phyloP scores from a whole-genome alignment of 2,329 filamentous ascomycete species.

The Fusarium annulatum region DNA sequence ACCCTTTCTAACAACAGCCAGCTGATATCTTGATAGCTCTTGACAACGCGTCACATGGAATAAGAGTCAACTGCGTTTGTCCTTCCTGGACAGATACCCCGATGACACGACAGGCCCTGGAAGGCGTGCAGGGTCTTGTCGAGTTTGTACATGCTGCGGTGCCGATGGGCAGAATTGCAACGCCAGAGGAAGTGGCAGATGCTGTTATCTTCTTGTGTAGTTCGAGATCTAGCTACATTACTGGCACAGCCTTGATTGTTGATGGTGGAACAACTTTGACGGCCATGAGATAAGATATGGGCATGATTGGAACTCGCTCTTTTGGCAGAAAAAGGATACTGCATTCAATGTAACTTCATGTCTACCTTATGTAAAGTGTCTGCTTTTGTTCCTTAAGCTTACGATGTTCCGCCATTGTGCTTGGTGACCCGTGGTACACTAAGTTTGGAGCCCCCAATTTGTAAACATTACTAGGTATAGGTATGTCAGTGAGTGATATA shows the following conservation, averaged over 20 bases:
- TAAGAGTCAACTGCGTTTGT: background rate
- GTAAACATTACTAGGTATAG: background rate
- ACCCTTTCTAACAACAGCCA: accelerated
- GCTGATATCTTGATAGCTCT: background rate
- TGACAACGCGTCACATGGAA: background rate
- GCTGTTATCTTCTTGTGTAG: background rate
- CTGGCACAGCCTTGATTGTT: background rate
- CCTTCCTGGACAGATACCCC: background rate
- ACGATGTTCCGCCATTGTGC: accelerated
- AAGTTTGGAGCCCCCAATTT: background rate
- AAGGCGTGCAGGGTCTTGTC: background rate
- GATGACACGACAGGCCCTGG: background rate
- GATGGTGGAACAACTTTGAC: background rate
- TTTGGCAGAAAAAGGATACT: accelerated
- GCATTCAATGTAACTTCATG: accelerated
- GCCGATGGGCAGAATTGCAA: background rate
- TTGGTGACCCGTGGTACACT: background rate
- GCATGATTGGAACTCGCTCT: accelerated
- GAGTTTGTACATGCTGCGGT: background rate
- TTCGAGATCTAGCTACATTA: background rate
- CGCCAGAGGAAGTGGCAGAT: background rate
- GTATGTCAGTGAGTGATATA: no score
- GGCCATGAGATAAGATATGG: background rate
- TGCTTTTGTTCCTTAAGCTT: background rate
- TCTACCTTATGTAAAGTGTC: accelerated